Evolutionary conservation across 495 filamentous ascomycete species (phyloP).

Genomic region (Hamigera avellanea): DNA sequence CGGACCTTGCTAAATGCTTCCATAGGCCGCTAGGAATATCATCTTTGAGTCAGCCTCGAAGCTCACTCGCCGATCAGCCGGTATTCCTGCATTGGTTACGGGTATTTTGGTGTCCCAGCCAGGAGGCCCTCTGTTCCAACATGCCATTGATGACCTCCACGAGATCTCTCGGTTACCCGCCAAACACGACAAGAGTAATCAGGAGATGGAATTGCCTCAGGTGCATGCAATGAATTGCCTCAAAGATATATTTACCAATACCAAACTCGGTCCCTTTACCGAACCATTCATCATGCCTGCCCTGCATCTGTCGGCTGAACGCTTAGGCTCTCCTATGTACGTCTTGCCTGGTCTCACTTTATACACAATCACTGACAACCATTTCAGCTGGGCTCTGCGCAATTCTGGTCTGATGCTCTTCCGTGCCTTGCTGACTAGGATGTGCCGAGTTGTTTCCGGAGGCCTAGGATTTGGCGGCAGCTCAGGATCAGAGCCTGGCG

Average conservation of each 20-base stretch:
- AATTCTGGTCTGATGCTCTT: conserved; percentile 89
- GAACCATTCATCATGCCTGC: conserved; percentile 60
- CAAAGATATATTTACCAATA: conserved; percentile 75
- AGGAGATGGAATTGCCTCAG: conserved; percentile 62
- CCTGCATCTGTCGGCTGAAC: conserved; percentile 61
- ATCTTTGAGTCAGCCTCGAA: conserved; percentile 63
- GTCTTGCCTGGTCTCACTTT: conserved; percentile 5
- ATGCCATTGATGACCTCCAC: conserved; percentile 41
- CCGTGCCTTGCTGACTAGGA: conserved; percentile 63
- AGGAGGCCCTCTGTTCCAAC: conserved; percentile 31
- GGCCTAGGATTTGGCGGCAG: conserved; percentile 27
- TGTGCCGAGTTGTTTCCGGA: conserved; percentile 31
- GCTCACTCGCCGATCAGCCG: conserved; percentile 81
- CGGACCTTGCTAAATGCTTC: too few species aligned
- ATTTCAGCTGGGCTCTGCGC: conserved; percentile 70
- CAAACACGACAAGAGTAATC: conserved; percentile 24
- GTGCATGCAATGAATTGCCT: conserved; percentile 91
- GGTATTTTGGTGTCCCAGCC: conserved; percentile 48
- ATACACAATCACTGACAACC: conserved; percentile 5
- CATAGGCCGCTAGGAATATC: conserved; percentile 45
- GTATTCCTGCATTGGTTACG: conserved; percentile 73
- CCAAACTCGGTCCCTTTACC: conserved; percentile 49
- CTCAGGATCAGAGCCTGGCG: conserved; percentile 31
- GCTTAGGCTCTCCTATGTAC: conserved; percentile 52
- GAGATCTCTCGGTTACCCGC: conserved; percentile 46